Evolutionary conservation across 2,329 filamentous ascomycete genomes (phyloP), one percentile per base, ranked within the genome.

Genomic region (Parastagonospora avenae): DNA sequence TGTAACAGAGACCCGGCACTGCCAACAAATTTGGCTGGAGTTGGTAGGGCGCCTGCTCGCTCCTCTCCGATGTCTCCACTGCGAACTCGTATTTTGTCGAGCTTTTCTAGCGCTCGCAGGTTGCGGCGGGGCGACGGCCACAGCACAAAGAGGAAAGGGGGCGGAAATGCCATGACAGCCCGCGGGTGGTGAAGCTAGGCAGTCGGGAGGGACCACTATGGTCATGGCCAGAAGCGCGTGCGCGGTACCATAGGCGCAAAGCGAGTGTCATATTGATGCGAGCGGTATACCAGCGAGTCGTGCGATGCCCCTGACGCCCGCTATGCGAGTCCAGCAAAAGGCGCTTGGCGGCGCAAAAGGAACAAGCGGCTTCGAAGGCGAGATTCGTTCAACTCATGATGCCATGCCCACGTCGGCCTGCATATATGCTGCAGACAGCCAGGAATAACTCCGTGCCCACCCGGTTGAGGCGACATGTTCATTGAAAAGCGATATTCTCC

Each of bases 41-140:
- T 12, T 33, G 31, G 41, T 37, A 32, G 48, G 38, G 35, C 41
- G 31, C 29, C 42, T 48, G 42, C 35, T 42, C 54, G 54, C 36
- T 38, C 10, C 32, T 8, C 24, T 15, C 55, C 51, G 37, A 44
- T 15, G 54, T 50, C 53, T 51, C 62, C 60, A 62, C 60, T 32
- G 32, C 39, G 41, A 30, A 43, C 57, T 60, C 60, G 55, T 59
- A 52, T 57, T 54, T 48, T 51, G 50, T 48, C 46, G 45, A 50
- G 46, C 48, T 55, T 56, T 58, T 47, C 39, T 62, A 57, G 58
- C 58, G 60, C 37, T 49, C 32, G 33, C 35, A 46, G 44, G 28
- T 42, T 37, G 24, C 41, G 19, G 31, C 37, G 35, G 37, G 29
- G 33, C 43, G 37, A 36, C 42, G 49, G 37, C 29, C 11, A 10